Evolutionary conservation across 768 basidiomycete species (phyloP), one percentile per base, ranked within the genome.

Genomic region (Pleurotus eryngii): DNA sequence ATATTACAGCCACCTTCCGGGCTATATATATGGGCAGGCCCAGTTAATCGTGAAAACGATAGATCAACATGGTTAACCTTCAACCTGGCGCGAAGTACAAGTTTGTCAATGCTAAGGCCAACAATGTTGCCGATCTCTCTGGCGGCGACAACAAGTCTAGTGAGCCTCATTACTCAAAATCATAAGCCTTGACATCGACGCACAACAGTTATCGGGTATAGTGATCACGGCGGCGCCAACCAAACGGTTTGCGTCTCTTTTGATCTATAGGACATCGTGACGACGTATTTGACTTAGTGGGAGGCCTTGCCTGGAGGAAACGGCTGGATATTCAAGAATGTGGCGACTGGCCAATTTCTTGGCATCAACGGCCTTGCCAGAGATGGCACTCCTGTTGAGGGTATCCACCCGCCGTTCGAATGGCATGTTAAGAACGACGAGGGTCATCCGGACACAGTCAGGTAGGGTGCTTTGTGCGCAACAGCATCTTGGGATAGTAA

Each of bases 61-160:
- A 35, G 30, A 9, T 30, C 53, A 55, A 37, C 51, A 54, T 54
- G 51, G 38, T 38, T 18, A 35, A 54, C 22, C 17, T 76, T 38
- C 67, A 72, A 55, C 68, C 72, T 26, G 78, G 80, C 17, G 55
- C 38, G 14, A 72, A 63, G 0, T 85, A 81, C 70, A 72, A 61
- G 35, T 73, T 86, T 61, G 70, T 65, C 40, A 87, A 86, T 67
- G 74, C 68, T 63, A 77, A 82, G 67, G 71, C 76, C 6, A 76
- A 75, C 2, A 85, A 79, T 4, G 80, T 75, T 24, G 60, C 84
- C 22, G 83, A 86, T 62, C 73, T 86, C 56, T 85, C 84, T 15
- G 82, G 77, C 3, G 70, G 57, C 6, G 83, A 85, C 64, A 74
- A 80, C 57, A 64, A 46, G 6, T 74, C 80, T 48, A 74, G 81